Base-by-base conservation (phyloP, 306 rosid genomes). In the Canavalia ensiformis region DNA sequence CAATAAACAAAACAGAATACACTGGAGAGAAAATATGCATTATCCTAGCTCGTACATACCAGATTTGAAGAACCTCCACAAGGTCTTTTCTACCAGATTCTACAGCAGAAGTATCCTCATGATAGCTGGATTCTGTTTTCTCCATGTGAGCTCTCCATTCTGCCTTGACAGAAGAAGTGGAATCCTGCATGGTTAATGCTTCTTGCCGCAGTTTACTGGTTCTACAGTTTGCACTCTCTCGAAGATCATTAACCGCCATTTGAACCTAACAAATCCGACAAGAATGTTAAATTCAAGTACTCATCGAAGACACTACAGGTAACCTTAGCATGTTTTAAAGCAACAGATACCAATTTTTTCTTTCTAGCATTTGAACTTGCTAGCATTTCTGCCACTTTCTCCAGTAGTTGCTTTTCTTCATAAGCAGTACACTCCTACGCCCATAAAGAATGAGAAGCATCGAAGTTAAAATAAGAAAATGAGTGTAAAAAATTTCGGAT, bases 381-480 rank as follows among this genome's bases (percentile, higher is more conserved):
- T 59, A 94, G 93, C 88, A 96, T 88, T 88, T 96, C 98, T 12
- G 99, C 98, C 84, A 96, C 95, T 89, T 96, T 96, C 77, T 88
- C 91, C 81, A 96, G 83, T 63, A 96, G 72, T 81, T 96, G 95
- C 57, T 86, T 92, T 87, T 94, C 98, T 87, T 96, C 99, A 76
- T 84, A 84, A 68, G 97, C 97, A 86, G 99, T 94, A 71, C 98
- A 96, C 87, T 90, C 98, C 99, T 96, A 78, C 42, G 87, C 5
- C 67, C 41, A 47, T 45, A 65, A 12, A 30, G 44, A 59, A 57
- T 64, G 35, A 56, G 7, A 81, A 13, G 37, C 37, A 52, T 50
- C 60, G n/a, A 68, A 72, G 64, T 72, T 60, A 52, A 59, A 39
- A 49, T 35, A 57, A 2, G n/a, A 67, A 80, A 35, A 33, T 0